phyloP scores from a whole-genome alignment of 257 asterid species.

The Dorcoceras hygrometricum region DNA sequence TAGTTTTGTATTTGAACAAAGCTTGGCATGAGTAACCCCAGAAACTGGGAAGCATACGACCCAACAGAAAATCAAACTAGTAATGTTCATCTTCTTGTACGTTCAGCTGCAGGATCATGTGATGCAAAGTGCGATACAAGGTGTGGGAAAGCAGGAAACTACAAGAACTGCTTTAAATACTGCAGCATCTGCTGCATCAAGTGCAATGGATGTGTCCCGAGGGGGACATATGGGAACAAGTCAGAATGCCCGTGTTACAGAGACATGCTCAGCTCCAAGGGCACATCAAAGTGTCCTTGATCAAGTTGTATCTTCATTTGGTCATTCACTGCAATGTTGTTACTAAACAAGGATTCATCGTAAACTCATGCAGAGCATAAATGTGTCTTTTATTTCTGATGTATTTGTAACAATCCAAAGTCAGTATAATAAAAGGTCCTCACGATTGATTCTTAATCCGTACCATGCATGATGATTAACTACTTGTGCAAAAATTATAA shows the following conservation, averaged over 20 bases:
- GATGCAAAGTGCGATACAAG: constrained; percentile 29
- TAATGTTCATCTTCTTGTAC: background rate
- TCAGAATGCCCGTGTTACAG: constrained; percentile 47
- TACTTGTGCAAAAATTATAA: no score
- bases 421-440: background rate
- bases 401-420: no score
- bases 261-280: constrained; percentile 39
- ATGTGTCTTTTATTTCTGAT: background rate
- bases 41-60: no score
- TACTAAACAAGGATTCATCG: background rate
- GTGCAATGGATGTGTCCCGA: constrained; percentile 42
- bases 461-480: no score
- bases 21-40: no score
- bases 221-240: constrained; percentile 47
- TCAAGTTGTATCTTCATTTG: no score
- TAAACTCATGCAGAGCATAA: background rate
- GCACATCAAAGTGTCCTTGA: constrained; percentile 46
- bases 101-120: constrained; percentile 30
- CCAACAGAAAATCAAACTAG: background rate
- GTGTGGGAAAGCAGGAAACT: constrained; percentile 38
- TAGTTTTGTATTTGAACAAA: no score
- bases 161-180: constrained; percentile 37
- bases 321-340: background rate
- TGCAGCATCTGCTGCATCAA: constrained; percentile 40
- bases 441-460: background rate